Base-by-base conservation (phyloP, 2,329 filamentous ascomycete species). In the Penicillium decumbens region DNA sequence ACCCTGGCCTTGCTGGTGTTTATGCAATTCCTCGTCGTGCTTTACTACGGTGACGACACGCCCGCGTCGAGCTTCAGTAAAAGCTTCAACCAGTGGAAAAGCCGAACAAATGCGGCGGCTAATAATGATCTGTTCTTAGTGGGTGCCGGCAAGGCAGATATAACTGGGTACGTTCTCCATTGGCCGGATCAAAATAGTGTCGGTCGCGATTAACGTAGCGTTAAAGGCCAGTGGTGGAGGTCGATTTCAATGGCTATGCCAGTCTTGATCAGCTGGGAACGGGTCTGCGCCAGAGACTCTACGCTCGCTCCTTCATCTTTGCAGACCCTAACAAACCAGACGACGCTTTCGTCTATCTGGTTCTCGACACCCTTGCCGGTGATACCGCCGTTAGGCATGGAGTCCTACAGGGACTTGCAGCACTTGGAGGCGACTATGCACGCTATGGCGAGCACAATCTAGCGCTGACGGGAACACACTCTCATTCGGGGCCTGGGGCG, bases 241-340 rank as follows among this genome's bases (percentile, higher is more conserved):
- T 96, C 64, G 90, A 89, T 62, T 80, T 96, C 66, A 93, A 92
- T 78, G 91, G 91, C 53, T 96, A 96, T 74, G 92, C 92, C 28
- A 87, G 91, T 68, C 76, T 85, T n/a, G 80, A 81, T 37, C 92
- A 97, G 72, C 74, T 86, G 27, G 92, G 92, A 40, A 84, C 84
- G 2, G 92, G 92, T 20, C 75, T 97, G 43, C 84, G 91, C 42
- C 92, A 97, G 72, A 82, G 92, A 42, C 77, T 95, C 13, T 92
- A 93, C 71, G 90, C 89, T 33, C 84, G 92, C 43, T 87, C 92
- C 28, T 97, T 97, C 71, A 90, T 96, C 61, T 75, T 96, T 40
- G 90, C 83, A 43, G 81, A 87, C 62, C 75, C 82, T 4, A 73
- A 80, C 33, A 79, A 81, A 15, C 79, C 85, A 0, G 74, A 78